Conservation (phyloP, 192 early-diverging fungal species). For the Umbelopsis ramanniana region DNA sequence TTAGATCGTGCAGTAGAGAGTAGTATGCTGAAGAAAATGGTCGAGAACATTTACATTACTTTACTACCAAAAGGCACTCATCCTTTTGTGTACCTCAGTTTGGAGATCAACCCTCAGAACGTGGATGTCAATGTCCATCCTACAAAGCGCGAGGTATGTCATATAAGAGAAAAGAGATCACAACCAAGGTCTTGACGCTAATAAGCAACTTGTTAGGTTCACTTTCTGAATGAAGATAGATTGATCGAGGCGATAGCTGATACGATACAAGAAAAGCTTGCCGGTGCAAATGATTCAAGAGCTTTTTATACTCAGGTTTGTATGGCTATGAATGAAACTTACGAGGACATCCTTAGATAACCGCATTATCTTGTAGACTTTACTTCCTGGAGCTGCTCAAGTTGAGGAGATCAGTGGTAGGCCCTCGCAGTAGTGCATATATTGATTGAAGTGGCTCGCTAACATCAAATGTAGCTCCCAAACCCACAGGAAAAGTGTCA, state of each 20-base stretch:
- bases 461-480: neutral
- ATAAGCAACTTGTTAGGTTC: slow-evolving; percentile 56
- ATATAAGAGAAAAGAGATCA: neutral
- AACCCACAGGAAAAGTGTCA: slow-evolving; percentile 46
- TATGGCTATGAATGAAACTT: neutral
- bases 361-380: neutral
- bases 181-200: neutral
- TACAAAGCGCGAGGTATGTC: slow-evolving; percentile 82
- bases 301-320: slow-evolving; percentile 73
- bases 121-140: slow-evolving; percentile 99
- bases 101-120: slow-evolving; percentile 86
- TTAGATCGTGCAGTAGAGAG: slow-evolving; percentile 86
- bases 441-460: neutral
- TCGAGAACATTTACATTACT: slow-evolving; percentile 81
- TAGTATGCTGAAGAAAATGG: slow-evolving; percentile 74
- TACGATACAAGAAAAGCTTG: slow-evolving; percentile 69
- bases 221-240: slow-evolving; percentile 90
- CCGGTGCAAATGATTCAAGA: slow-evolving; percentile 71
- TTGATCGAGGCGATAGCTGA: slow-evolving; percentile 75
- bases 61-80: slow-evolving; percentile 87
- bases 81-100: slow-evolving; percentile 89
- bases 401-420: neutral
- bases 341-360: neutral
- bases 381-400: slow-evolving; percentile 37
- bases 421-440: neutral